Base-by-base conservation (phyloP, 805 yeast genomes). In the Ogataea nakhonphanomensis region DNA sequence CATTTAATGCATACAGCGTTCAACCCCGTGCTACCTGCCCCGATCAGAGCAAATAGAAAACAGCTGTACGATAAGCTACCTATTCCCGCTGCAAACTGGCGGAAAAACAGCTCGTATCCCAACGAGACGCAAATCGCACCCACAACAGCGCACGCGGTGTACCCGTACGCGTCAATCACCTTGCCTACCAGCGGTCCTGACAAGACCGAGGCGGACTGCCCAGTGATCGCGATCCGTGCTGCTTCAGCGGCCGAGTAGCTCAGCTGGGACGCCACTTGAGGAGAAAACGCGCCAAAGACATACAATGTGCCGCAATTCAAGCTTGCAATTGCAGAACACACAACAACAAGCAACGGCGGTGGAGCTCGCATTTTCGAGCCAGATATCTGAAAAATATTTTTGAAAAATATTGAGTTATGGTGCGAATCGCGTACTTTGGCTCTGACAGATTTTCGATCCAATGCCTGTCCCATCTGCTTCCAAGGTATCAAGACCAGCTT, bases 231-330 rank as follows among this genome's bases (percentile, higher is more conserved):
- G 3, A 84, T 71, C 22, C 70, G 55, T 4, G 89, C 78, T 4
- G 84, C 69, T 38, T 81, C 73, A 0, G 85, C 70, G 2, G 85
- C 87, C 1, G 76, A 57, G 50, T 85, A 76, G 14, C 64, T 62
- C 38, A 85, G 69, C 37, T 69, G 68, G 22, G 59, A 60, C 1
- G 89, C 85, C 39, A 84, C 68, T 57, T 85, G 93, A 0, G 95
- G 91, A 27, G 88, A 81, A 58, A 78, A 85, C 1, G 87, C 85
- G 7, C 86, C 79, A 61, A 79, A 85, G 33, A 84, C 65, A 60
- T 85, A 85, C 52, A 83, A 65, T 1, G 93, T 85, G 1, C 95
- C 95, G 50, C 86, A 78, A 12, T 74, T 73, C 34, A 81, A 59
- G 9, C 55, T 52, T 15, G 59, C 49, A 7, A 48, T 12, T 1